These are phyloP conservation scores for Quercus aquifolioides DNA, from an alignment of 306 rosid genomes.

Conservation along the genomic window DNA sequence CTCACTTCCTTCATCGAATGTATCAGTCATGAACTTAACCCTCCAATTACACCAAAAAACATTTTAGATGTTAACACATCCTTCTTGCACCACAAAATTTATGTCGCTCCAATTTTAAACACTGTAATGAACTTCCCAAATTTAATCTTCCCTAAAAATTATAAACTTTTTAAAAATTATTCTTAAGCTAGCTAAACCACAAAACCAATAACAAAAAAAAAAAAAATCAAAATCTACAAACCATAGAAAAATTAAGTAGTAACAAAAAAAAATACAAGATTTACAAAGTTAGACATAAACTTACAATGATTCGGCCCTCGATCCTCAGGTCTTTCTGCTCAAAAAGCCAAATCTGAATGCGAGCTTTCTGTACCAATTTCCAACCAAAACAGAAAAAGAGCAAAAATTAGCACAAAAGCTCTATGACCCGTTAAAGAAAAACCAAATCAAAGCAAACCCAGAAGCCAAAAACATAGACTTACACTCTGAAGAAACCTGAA, in stretches of 20 bases:
- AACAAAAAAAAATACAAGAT: neutral
- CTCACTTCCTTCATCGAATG: neutral
- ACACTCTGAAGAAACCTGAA: slow-evolving; percentile 91
- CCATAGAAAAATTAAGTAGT: neutral
- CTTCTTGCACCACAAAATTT: neutral
- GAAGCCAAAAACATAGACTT: slow-evolving; percentile 21
- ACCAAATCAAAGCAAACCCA: neutral
- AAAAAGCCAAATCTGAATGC: slow-evolving; percentile 86
- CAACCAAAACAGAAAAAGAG: neutral
- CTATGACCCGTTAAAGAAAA: neutral
- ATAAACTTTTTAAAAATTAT: neutral
- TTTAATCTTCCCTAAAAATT: neutral
- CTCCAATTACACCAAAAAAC: neutral
- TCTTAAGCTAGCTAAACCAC: neutral
- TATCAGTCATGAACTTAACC: neutral
- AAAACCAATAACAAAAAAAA: neutral
- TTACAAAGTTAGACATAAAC: slow-evolving; percentile 5
- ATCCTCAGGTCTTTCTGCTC: slow-evolving; percentile 82
- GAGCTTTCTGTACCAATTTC: slow-evolving; percentile 57
- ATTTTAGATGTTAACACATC: neutral
- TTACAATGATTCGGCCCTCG: slow-evolving; percentile 83
- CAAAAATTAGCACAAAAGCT: neutral
- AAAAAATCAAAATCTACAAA: neutral
- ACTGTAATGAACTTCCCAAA: neutral
- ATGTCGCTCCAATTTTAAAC: neutral